A percentile compares a stretch with the other conserved stretches of the same genome.
Evolutionary conservation across 2,329 filamentous ascomycete genomes (phyloP).

Genomic region (Fusarium paranaense): DNA sequence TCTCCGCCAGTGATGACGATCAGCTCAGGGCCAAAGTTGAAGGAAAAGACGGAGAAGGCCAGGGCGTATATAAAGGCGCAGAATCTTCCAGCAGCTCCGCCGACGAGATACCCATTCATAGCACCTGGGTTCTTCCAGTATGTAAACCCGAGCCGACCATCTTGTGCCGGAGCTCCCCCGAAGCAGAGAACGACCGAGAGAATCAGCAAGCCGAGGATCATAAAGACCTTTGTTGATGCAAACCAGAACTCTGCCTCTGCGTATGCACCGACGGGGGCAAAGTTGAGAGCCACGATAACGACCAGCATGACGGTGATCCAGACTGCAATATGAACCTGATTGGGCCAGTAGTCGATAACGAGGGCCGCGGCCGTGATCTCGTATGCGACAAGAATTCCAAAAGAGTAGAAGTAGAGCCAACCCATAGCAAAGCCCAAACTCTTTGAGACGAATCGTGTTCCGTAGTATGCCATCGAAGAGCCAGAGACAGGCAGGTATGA

Average conservation of each 20-base stretch:
- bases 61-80: slow-evolving; percentile 56
- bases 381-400: not conserved
- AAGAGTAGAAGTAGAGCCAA: not conserved
- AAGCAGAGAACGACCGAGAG: not conserved
- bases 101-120: not conserved
- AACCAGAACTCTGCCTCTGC: not conserved
- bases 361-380: not conserved
- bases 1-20: slow-evolving; percentile 52
- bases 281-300: not conserved
- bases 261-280: not conserved
- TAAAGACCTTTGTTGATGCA: not conserved
- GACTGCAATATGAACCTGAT: not conserved
- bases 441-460: not conserved
- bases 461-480: slow-evolving; percentile 51
- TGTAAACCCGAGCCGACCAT: not conserved
- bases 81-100: not conserved
- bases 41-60: slow-evolving; percentile 58
- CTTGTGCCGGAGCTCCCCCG: not conserved
- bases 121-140: not conserved
- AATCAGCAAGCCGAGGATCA: not conserved
- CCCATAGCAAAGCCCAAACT: not conserved
- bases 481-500: slow-evolving; percentile 57
- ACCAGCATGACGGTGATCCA: not conserved
- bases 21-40: slow-evolving; percentile 38
- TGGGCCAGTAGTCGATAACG: not conserved